These are phyloP conservation scores for Otatea glauca DNA, from an alignment of 176 grass and related monocot species.

Conservation along the genomic window DNA sequence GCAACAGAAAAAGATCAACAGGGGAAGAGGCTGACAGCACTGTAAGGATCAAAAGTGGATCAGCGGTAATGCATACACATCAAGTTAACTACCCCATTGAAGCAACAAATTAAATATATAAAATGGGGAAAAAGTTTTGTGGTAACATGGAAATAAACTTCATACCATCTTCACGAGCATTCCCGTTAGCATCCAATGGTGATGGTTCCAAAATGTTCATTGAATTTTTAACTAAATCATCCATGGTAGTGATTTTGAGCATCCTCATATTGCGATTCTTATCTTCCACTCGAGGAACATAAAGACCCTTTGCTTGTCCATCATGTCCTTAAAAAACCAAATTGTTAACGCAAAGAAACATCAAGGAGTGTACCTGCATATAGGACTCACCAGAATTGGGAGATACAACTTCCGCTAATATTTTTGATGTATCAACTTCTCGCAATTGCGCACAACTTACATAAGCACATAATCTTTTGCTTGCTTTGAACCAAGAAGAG, in stretches of 20 bases:
- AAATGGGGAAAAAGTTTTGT: background rate
- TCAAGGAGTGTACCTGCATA: slow-evolving; percentile 1
- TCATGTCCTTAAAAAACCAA: slow-evolving; percentile 53
- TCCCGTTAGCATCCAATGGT: slow-evolving; percentile 60
- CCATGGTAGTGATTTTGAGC: slow-evolving; percentile 77
- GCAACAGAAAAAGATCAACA: slow-evolving; percentile 80
- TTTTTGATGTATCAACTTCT: slow-evolving; percentile 92
- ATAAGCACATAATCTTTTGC: slow-evolving; percentile 75
- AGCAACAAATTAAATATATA: background rate
- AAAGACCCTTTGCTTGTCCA: slow-evolving; percentile 64
- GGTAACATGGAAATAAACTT: slow-evolving; percentile 17
- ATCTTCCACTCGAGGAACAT: slow-evolving; percentile 93
- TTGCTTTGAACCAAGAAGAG: slow-evolving; percentile 85
- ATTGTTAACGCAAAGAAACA: slow-evolving; percentile 30
- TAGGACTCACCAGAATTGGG: slow-evolving; percentile 54
- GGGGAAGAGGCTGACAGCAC: slow-evolving; percentile 72
- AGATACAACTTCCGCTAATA: slow-evolving; percentile 56
- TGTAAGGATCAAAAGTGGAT: slow-evolving; percentile 53
- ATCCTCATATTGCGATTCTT: slow-evolving; percentile 96
- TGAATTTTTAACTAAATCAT: slow-evolving; percentile 85
- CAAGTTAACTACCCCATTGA: slow-evolving; percentile 8
- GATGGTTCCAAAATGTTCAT: slow-evolving; percentile 97
- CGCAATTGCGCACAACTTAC: slow-evolving; percentile 70
- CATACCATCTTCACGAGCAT: slow-evolving; percentile 77
- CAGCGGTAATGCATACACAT: slow-evolving; percentile 14